These are phyloP conservation scores for Rhodotorula graminis DNA, from an alignment of 768 basidiomycete species.

Conservation along the genomic window DNA sequence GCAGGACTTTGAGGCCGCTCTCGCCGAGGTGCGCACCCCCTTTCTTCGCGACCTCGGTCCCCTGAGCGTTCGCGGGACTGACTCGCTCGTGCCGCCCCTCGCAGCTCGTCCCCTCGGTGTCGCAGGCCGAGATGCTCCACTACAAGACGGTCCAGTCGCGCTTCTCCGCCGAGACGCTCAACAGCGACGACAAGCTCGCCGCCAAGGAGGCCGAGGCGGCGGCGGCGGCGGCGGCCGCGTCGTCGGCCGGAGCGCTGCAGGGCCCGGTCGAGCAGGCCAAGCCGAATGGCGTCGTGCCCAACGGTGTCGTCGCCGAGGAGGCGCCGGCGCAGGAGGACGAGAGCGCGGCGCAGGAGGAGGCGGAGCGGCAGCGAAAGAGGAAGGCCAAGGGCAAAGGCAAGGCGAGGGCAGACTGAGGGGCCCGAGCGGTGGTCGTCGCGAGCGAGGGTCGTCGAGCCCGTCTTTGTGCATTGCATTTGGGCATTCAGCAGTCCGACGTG, in stretches of 20 bases:
- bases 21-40: conserved; percentile 52
- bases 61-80: not conserved
- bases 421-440: not conserved
- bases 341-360: not conserved
- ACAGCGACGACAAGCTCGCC: conserved; percentile 28
- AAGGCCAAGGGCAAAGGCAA: conserved; percentile 15
- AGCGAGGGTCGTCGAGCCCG: not conserved
- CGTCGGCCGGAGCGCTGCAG: not conserved
- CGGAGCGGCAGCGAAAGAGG: not conserved
- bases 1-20: conserved; percentile 70
- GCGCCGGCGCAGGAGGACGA: not conserved
- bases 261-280: not conserved
- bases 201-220: conserved; percentile 9
- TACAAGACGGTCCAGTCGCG: conserved; percentile 67
- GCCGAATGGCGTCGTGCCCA: not conserved
- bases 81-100: not conserved
- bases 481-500: too few species aligned
- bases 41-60: not conserved
- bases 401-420: conserved; percentile 1
- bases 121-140: conserved; percentile 75
- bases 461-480: not conserved
- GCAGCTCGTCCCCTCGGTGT: conserved; percentile 72
- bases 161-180: conserved; percentile 54
- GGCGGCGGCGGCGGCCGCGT: too few species aligned
- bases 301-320: not conserved